phyloP scores from a whole-genome alignment of 2,329 filamentous ascomycete species.

The Hirsutella minnesotensis region DNA sequence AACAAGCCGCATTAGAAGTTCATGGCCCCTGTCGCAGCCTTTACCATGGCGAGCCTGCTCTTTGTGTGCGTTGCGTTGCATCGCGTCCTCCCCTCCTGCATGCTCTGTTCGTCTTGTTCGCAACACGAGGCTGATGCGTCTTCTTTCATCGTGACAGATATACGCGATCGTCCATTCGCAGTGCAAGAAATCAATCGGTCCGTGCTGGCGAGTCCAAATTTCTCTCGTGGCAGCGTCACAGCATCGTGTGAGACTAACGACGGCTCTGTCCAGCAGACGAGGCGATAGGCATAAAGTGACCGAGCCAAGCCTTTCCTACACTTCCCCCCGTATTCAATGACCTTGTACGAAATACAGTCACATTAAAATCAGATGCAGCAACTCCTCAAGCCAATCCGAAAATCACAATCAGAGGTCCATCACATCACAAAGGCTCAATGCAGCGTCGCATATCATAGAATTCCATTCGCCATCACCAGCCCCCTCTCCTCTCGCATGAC shows the following conservation, averaged over 20 bases:
- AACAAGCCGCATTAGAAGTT: no score
- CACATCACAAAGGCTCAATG: no score
- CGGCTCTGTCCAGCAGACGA: not conserved
- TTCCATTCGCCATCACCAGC: no score
- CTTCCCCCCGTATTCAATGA: no score
- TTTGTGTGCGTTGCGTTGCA: conserved; percentile 24
- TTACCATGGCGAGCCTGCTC: conserved; percentile 40
- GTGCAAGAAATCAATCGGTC: conserved; percentile 23
- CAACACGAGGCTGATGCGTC: not conserved
- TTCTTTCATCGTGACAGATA: not conserved
- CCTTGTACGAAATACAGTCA: no score
- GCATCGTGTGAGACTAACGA: not conserved
- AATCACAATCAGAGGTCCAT: no score
- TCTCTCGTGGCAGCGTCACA: not conserved
- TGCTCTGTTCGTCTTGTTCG: no score
- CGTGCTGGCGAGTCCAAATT: conserved; percentile 2
- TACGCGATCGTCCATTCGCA: conserved; percentile 24
- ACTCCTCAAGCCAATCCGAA: no score
- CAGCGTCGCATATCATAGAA: no score
- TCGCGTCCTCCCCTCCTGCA: not conserved
- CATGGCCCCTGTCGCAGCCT: conserved; percentile 38
- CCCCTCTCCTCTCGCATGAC: no score
- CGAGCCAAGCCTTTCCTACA: no score
- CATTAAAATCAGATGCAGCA: no score
- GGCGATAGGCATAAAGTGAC: not conserved